Evolutionary conservation across 257 asterid genomes (phyloP).

Genomic region (Salvia splendens): DNA sequence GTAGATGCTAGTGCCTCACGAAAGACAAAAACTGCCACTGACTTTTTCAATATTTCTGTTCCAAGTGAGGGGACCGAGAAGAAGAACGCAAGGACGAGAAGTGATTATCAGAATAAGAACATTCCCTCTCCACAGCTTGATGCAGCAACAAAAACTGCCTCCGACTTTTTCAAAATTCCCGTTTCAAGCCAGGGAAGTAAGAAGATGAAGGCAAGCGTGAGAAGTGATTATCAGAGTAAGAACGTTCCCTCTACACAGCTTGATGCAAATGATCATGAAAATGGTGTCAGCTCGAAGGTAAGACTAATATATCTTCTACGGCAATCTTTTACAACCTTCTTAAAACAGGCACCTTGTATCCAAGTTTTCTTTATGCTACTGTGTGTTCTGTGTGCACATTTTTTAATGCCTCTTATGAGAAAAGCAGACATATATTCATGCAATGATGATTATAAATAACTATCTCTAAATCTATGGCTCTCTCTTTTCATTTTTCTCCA

Average conservation of each 20-base stretch:
- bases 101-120: conserved; percentile 40
- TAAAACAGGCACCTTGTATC: too few species aligned
- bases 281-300: conserved; percentile 35
- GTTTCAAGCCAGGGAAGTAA: conserved; percentile 27
- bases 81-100: conserved; percentile 18
- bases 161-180: conserved; percentile 8
- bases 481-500: not conserved
- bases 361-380: too few species aligned
- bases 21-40: conserved; percentile 8
- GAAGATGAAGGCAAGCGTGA: conserved; percentile 9
- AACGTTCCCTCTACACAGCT: conserved; percentile 26
- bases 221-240: conserved; percentile 38
- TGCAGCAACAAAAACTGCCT: not conserved
- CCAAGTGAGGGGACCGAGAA: conserved; percentile 28
- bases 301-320: conserved; percentile 9
- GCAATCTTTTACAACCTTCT: not conserved
- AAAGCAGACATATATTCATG: not conserved
- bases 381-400: not conserved
- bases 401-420: not conserved
- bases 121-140: conserved; percentile 20
- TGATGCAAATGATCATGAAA: conserved; percentile 3
- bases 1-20: conserved; percentile 8
- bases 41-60: not conserved
- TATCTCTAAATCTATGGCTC: not conserved
- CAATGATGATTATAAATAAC: not conserved